phyloP scores from a whole-genome alignment of 2,329 filamentous ascomycete genomes.

The Fusarium gaditjirri region DNA sequence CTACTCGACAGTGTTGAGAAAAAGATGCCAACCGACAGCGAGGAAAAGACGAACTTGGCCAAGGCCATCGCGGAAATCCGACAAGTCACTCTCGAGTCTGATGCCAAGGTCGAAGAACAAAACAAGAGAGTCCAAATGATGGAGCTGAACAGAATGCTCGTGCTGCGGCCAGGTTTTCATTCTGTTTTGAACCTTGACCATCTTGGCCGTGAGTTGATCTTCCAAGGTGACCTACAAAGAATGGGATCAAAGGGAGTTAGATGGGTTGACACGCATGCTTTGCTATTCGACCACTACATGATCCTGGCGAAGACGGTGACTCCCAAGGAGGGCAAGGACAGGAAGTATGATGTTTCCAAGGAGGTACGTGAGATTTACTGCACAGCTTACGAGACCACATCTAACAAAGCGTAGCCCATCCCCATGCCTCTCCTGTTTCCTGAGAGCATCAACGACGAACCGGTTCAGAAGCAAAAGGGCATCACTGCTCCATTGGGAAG shows the following conservation, averaged over 20 bases:
- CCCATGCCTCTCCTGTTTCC: conserved; percentile 95
- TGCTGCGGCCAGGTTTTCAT: conserved; percentile 88
- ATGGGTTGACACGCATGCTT: conserved; percentile 92
- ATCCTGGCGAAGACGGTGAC: conserved; percentile 86
- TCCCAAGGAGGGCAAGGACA: conserved; percentile 75
- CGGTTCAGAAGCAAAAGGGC: conserved; percentile 84
- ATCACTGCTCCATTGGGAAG: conserved; percentile 71
- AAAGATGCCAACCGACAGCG: conserved; percentile 83
- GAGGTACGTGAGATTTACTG: conserved; percentile 65
- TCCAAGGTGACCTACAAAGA: conserved; percentile 87
- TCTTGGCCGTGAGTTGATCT: conserved; percentile 89
- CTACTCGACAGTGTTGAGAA: conserved; percentile 85
- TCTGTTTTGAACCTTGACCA: conserved; percentile 92
- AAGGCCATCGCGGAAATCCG: conserved; percentile 94
- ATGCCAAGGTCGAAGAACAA: conserved; percentile 91
- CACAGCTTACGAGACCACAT: background rate
- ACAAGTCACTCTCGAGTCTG: conserved; percentile 87
- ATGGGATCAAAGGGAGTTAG: conserved; percentile 89
- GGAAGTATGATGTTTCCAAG: conserved; percentile 94
- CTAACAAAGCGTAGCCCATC: conserved; percentile 70
- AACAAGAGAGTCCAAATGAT: conserved; percentile 89
- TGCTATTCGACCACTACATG: conserved; percentile 96
- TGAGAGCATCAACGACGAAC: conserved; percentile 91
- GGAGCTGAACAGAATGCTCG: conserved; percentile 84
- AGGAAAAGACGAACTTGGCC: conserved; percentile 86